A percentile compares a stretch with the other conserved stretches of the same genome.
phyloP scores from a whole-genome alignment of 2,329 filamentous ascomycete genomes.

The Colletotrichum noveboracense region DNA sequence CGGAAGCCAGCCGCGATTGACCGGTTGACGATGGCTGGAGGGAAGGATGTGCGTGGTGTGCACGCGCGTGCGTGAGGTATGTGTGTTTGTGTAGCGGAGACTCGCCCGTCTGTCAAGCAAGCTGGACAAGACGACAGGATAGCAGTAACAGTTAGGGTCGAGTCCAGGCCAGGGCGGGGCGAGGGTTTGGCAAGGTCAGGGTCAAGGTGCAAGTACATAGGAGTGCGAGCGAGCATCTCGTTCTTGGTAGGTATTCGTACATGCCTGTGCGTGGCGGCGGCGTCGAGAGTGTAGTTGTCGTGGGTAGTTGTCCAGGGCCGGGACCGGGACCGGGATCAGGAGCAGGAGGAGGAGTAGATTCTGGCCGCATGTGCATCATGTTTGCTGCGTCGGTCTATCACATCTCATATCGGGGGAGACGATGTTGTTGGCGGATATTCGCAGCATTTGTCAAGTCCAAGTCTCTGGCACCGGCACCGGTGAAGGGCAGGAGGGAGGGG shows the following conservation, averaged over 20 bases:
- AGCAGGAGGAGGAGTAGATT: neutral
- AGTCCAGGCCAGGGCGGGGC: neutral
- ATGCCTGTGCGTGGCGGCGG: neutral
- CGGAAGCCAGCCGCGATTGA: constrained; percentile 7
- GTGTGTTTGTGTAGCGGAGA: neutral
- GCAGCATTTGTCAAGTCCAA: constrained; percentile 18
- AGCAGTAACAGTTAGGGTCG: neutral
- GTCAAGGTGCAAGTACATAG: neutral
- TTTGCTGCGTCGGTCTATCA: constrained; percentile 5
- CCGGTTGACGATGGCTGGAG: neutral
- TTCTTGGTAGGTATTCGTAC: neutral
- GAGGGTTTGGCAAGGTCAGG: neutral
- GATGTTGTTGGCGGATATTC: constrained; percentile 20
- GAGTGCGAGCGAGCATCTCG: neutral
- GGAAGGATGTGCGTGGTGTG: neutral
- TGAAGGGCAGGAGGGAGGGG: neutral
- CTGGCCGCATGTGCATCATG: neutral
- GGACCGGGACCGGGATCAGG: neutral
- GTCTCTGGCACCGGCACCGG: constrained; percentile 22
- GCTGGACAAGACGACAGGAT: neutral
- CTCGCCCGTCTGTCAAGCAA: neutral
- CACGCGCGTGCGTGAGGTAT: neutral
- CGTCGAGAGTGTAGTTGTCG: neutral
- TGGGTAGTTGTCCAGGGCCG: neutral
- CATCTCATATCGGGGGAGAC: constrained; percentile 10